These are phyloP conservation scores for Zangia roseola DNA, from an alignment of 768 basidiomycete species.

Conservation along the genomic window DNA sequence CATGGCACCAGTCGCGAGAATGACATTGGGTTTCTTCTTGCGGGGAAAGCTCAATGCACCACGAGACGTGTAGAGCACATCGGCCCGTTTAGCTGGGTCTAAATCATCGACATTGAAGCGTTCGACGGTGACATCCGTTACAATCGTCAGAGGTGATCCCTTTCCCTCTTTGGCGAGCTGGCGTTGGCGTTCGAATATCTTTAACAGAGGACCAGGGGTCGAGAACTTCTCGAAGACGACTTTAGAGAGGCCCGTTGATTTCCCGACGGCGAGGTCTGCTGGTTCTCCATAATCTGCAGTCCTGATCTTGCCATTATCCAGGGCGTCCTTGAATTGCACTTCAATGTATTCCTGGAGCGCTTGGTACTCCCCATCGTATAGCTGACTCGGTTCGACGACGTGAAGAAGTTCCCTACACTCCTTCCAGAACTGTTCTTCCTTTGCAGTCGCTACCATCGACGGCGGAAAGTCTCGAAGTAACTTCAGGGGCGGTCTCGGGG, in stretches of 20 bases:
- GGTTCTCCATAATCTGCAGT: neutral
- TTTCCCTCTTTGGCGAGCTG: slow-evolving; percentile 2
- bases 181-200: slow-evolving; percentile 14
- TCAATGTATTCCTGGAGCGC: slow-evolving; percentile 5
- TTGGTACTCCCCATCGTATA: slow-evolving; percentile 3
- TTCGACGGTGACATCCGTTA: slow-evolving; percentile 8
- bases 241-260: slow-evolving; percentile 3
- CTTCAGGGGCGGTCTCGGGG: slow-evolving; percentile 5
- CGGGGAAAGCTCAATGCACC: slow-evolving; percentile 12
- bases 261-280: slow-evolving; percentile 13
- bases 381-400: neutral
- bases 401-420: slow-evolving; percentile 3
- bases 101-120: slow-evolving; percentile 12
- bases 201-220: slow-evolving; percentile 15
- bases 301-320: neutral
- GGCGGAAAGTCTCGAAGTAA: slow-evolving; percentile 16
- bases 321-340: neutral
- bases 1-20: slow-evolving; percentile 20
- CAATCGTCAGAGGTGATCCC: slow-evolving; percentile 19
- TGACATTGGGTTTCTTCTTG: slow-evolving; percentile 12
- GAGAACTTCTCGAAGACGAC: slow-evolving; percentile 19
- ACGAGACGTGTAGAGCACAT: slow-evolving; percentile 16
- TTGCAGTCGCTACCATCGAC: slow-evolving; percentile 1
- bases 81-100: slow-evolving; percentile 1
- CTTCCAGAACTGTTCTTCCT: slow-evolving; percentile 1